phyloP scores from a whole-genome alignment of 2,329 filamentous ascomycete genomes.

The Pseudopithomyces chartarum region DNA sequence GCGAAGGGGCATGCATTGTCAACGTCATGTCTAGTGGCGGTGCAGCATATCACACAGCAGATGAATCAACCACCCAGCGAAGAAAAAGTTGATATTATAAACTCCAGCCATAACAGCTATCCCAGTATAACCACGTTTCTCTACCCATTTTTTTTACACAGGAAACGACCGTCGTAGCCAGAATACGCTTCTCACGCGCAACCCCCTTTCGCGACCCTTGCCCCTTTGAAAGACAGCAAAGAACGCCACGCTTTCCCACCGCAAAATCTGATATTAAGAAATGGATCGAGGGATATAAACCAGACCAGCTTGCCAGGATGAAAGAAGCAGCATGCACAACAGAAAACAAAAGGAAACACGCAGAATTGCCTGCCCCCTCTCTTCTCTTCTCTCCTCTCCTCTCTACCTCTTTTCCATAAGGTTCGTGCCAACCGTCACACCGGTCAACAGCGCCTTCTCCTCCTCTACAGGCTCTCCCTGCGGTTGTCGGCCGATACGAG shows the following conservation, averaged over 20 bases:
- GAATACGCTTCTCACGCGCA: too few relatives aligned
- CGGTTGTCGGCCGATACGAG: conserved; percentile 63
- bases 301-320: not conserved
- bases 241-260: conserved; percentile 3
- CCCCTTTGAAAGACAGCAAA: not conserved
- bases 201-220: not conserved
- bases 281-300: not conserved
- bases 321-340: not conserved
- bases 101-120: not conserved
- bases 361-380: too few relatives aligned
- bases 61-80: too few relatives aligned
- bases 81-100: not conserved
- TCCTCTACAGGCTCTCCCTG: not conserved
- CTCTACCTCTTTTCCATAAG: conserved; percentile 5
- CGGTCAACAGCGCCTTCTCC: conserved; percentile 22
- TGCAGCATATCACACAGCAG: too few relatives aligned
- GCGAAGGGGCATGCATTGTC: too few relatives aligned
- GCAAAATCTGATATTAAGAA: not conserved
- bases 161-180: not conserved
- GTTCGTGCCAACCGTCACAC: not conserved
- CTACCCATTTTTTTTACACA: not conserved
- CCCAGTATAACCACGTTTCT: not conserved
- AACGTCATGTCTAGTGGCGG: too few relatives aligned
- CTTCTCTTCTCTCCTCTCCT: too few relatives aligned
- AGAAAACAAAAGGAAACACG: not conserved